Evolutionary conservation across 495 filamentous ascomycete species (phyloP), one percentile per base, ranked within the genome.

Genomic region (Astrocystis sublimbata): DNA sequence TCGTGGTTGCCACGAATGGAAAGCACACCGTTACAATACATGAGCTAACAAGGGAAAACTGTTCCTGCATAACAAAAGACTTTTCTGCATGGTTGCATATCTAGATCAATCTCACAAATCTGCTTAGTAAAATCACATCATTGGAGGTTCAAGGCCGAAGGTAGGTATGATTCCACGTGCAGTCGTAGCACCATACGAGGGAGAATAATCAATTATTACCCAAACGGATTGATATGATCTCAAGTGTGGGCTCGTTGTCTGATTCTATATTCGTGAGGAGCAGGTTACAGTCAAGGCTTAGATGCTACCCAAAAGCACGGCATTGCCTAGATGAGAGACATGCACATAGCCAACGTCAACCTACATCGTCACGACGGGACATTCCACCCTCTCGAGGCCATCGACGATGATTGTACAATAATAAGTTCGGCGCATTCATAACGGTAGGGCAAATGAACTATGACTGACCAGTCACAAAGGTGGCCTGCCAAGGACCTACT

Each of bases 21-120:
- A 57, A 6, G 26, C 40, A 40, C 28, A n/a, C 52, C 54, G 40
- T 57, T 52, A 30, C 30, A 28, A 52, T 30, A 33, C 15, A 24
- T 43, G 7, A 36, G 21, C 35, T 24, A 31, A 6, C 17, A 26
- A 24, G 23, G 42, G 41, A 3, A 38, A 1, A 38, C 56, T 43
- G 56, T 60, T 60, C 57, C 57, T 60, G 57, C 57, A 60, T 60
- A n/a, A 6, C 24, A 30, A 60, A 42, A 23, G 23, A 60, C 31
- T 24, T 28, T n/a, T 40, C n/a, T 38, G 56, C 24, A 42, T 13
- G 26, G 40, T 43, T 31, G 51, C 6, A 19, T 41, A 6, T 9
- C 10, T 10, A 19, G 35, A 33, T 55, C 10, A 7, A 38, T n/a
- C 31, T 19, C 36, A 7, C 6, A 15, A 9, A 57, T 9, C 36